Base-by-base conservation (phyloP, 2,329 filamentous ascomycete species). In the Neopestalotiopsis rosae region DNA sequence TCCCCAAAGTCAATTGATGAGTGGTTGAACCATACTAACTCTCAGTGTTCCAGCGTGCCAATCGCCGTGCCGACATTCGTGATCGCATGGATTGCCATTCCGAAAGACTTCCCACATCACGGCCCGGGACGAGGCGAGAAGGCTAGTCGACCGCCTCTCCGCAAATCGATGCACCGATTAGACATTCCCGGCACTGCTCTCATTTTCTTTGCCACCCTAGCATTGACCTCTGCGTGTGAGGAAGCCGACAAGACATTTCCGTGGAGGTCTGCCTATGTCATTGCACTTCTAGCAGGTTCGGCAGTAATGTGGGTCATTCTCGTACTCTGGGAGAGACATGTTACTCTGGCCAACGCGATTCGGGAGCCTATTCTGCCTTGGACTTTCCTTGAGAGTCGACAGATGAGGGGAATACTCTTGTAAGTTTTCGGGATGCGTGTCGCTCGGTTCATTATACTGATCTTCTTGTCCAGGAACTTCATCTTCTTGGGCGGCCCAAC, bases 311-410 rank as follows among this genome's bases (percentile, higher is more conserved):
- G 56, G 56, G 13, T 59, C 10, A 2, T 20, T 3, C 56, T 59
- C 1, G 5, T 78, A 0, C 52, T 74, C 5, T 70, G 69, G 71
- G 69, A 72, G 42, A 69, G 71, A 5, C 63, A 52, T 52, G 68
- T 72, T 3, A 67, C 71, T 5, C 40, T 38, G 34, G 34, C 34
- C 6, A 10, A 10, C 6, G 10, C 6, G 10, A 7, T 5, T 10
- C 34, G 34, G 34, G 34, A 38, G 34, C 34, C 34, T 10, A 10
- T 38, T 38, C 34, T 38, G 34, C 34, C 34, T 10, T 38, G 34
- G 34, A 10, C 6, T 2, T 38, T 38, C 10, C 34, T 38, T 10
- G 10, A 7, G 10, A 10, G 10, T 10, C 34, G 34, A 1, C 6
- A 7, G 0, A 38, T 38, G 10, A 10, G 9, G 6, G 34, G 34